phyloP scores from a whole-genome alignment of 306 rosid species.

The Rubus idaeus region DNA sequence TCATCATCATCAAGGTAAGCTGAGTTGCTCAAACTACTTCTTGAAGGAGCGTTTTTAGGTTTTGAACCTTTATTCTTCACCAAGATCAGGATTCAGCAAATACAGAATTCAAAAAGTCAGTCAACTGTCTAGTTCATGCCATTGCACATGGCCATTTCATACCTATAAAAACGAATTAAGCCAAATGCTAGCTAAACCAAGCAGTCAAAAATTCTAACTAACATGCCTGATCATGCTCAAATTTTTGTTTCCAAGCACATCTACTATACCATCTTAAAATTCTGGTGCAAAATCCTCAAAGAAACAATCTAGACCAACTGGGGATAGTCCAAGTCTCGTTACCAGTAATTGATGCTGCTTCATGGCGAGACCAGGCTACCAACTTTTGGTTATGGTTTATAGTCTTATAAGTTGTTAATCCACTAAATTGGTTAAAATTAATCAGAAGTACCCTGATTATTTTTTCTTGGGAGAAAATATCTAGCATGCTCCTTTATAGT shows the following conservation, averaged over 20 bases:
- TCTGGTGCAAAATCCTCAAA: background rate
- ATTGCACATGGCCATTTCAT: background rate
- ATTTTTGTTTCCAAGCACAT: background rate
- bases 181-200: background rate
- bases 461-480: too few relatives aligned
- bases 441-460: background rate
- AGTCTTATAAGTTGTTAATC: background rate
- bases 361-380: background rate
- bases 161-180: background rate
- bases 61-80: constrained; percentile 47
- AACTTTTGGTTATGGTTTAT: background rate
- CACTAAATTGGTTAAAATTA: background rate
- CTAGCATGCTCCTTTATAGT: background rate
- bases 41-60: constrained; percentile 35
- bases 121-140: background rate
- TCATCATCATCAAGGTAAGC: constrained; percentile 55
- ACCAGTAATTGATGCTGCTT: background rate
- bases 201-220: background rate
- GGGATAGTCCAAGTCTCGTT: background rate
- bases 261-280: background rate
- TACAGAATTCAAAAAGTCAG: background rate
- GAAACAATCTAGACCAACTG: background rate
- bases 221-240: background rate
- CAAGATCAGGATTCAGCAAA: constrained; percentile 25
- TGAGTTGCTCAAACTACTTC: constrained; percentile 28